These are phyloP conservation scores for Globisporangium perplexum DNA, from an alignment of 352 stramenopile genomes.

Conservation along the genomic window DNA sequence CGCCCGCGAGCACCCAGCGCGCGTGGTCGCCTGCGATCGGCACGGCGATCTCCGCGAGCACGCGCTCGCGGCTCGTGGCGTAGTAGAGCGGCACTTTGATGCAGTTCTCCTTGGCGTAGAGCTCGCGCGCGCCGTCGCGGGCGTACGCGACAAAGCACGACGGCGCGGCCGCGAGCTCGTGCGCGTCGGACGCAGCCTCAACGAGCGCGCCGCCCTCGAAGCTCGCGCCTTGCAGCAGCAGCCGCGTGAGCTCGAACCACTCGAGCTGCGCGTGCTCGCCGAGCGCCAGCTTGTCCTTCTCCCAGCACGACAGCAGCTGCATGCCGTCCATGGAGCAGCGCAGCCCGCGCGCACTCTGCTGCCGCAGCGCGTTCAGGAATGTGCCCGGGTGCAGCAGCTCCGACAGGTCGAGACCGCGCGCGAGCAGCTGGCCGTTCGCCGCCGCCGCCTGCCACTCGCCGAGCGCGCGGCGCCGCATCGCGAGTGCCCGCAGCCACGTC, in stretches of 20 bases:
- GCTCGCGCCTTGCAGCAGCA: slow-evolving; percentile 85
- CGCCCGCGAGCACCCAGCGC: slow-evolving; percentile 75
- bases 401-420: slow-evolving; percentile 77
- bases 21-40: slow-evolving; percentile 66
- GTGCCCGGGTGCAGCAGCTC: slow-evolving; percentile 92
- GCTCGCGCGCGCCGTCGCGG: slow-evolving; percentile 65
- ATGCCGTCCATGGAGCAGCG: slow-evolving; percentile 89
- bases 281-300: slow-evolving; percentile 51
- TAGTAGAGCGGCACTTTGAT: slow-evolving; percentile 84
- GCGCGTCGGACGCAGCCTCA: slow-evolving; percentile 74
- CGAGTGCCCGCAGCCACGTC: slow-evolving; percentile 80
- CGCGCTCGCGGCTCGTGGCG: slow-evolving; percentile 55
- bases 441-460: slow-evolving; percentile 77
- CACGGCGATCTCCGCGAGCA: slow-evolving; percentile 81
- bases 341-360: slow-evolving; percentile 85
- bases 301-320: slow-evolving; percentile 88
- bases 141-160: slow-evolving; percentile 81
- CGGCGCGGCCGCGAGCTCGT: slow-evolving; percentile 77
- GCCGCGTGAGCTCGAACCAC: slow-evolving; percentile 75
- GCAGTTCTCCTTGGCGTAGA: slow-evolving; percentile 67
- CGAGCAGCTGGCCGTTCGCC: slow-evolving; percentile 55
- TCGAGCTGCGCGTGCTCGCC: slow-evolving; percentile 30
- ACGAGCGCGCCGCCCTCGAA: slow-evolving; percentile 78
- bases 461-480: slow-evolving; percentile 77
- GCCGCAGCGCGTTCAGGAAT: slow-evolving; percentile 92